phyloP scores from a whole-genome alignment of 768 basidiomycete species.

The Paxillus rubicundulus region DNA sequence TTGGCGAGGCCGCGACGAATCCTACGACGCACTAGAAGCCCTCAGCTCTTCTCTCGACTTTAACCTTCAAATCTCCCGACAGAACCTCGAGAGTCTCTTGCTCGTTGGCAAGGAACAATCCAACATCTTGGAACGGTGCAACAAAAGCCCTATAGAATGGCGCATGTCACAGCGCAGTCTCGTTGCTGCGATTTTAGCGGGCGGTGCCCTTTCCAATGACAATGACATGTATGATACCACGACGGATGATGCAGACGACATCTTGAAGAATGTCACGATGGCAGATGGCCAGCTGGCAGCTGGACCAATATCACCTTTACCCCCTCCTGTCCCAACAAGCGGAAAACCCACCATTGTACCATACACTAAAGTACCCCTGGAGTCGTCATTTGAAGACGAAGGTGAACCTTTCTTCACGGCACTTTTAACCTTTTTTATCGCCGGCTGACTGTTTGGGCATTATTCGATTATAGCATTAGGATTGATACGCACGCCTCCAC shows the following conservation, averaged over 20 bases:
- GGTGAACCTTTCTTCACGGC: constrained; percentile 9
- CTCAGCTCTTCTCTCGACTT: constrained; percentile 30
- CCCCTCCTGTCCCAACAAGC: constrained; percentile 11
- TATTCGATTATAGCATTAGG: constrained; percentile 12
- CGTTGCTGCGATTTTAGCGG: constrained; percentile 24
- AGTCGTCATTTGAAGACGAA: constrained; percentile 13
- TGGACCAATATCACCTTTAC: background rate
- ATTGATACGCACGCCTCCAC: constrained; percentile 14
- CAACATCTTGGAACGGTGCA: constrained; percentile 34
- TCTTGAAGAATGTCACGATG: constrained; percentile 10
- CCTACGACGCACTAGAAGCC: constrained; percentile 30
- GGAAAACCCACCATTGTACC: constrained; percentile 7
- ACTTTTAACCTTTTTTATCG: background rate
- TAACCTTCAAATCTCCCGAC: constrained; percentile 35
- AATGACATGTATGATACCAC: constrained; percentile 5
- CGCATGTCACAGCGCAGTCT: constrained; percentile 43
- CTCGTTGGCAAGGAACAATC: constrained; percentile 40
- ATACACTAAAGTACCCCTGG: background rate
- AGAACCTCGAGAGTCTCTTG: constrained; percentile 39
- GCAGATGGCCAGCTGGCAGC: background rate
- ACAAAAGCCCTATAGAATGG: constrained; percentile 45
- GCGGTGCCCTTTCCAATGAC: constrained; percentile 16
- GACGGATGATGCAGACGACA: constrained; percentile 10
- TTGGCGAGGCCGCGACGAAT: constrained; percentile 18
- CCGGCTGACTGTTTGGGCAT: background rate